Evolutionary conservation across 805 yeast species (phyloP), one percentile per base, ranked within the genome.

Genomic region (Ogataea populi-albae): DNA sequence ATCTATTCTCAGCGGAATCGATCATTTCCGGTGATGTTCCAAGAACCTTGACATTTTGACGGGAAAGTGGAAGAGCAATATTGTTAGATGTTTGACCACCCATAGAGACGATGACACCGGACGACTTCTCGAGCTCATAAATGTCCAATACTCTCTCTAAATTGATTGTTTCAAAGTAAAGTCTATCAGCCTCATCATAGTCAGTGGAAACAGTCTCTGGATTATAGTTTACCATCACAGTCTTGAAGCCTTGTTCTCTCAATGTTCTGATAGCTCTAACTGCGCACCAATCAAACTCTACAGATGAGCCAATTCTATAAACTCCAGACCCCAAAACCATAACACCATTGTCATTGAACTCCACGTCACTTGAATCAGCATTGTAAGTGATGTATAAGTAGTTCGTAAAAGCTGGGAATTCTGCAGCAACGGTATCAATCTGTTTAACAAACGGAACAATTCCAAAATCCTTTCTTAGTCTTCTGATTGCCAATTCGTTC

Each of bases 201-300:
- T 91, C 98, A 35, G 98, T 91, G n/a, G 95, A 85, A 15, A 91
- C 98, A 23, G 98, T 91, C 69, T 91, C 98, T 26, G 98, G 98
- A 69, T 91, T 91, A 70, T 93, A 91, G 71, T 91, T 91, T 57
- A 91, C 79, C 97, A 93, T 93, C 58, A 93, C 82, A 26, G 98
- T 91, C 71, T 88, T 91, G 58, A 75, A 71, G 40, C 89, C 87
- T 60, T 79, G 76, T 50, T 83, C 83, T 55, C 98, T 79, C 59
- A 91, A 73, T 26, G 98, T 87, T 68, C 98, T 80, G 46, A 88
- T 93, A 30, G 98, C 93, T 47, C 96, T 78, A 40, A 91, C 98
- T 30, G 98, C 98, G 79, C 98, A 91, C 97, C 98, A 91, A 69
- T 91, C 98, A 60, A 91, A 91, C 67, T 91, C 98, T 44, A 91